Evolutionary conservation across 192 early-diverging fungal species (phyloP), one percentile per base, ranked within the genome.

Genomic region (Lobulomyces angularis): DNA sequence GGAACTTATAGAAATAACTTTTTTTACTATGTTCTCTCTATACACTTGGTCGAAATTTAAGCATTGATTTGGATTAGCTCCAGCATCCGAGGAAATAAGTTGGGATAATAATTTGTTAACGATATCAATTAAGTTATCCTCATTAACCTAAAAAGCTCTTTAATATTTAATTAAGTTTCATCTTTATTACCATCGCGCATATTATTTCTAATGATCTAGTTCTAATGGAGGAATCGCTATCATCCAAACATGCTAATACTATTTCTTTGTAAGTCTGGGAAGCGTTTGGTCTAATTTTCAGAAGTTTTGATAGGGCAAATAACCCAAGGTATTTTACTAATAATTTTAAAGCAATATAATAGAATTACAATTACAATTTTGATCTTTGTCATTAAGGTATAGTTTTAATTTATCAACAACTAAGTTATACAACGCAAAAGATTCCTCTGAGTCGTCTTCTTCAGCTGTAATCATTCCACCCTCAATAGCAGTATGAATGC

Each of bases 321-420:
- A 98, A 66, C 8, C 91, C 91, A 35, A 98, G 73, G 41, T 94
- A 98, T 50, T 88, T 86, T 26, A 88, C 83, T 86, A 51, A 7
- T 27, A 1, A 36, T 27, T 16, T 25, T n/a, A 18, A 27, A 34
- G 2, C 36, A 3, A 45, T 11, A 25, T 4, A 46, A 45, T 31
- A 22, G 22, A 41, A 29, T 3, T 27, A 11, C 22, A 63, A 77
- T 62, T 68, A 83, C 83, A 57, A 53, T 97, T 97, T 55, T 92
- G 94, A 62, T 97, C 94, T 2, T 68, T 53, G 36, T 87, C 81
- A 35, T 84, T 80, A 45, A 91, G 61, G 46, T 94, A 90, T 14
- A 73, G 59, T 27, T 75, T 70, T 3, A 97, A 59, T 46, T 91
- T 93, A 8, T 51, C 65, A 7, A 84, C 77, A 41, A 88, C 94